Conservation (phyloP, 140 eudicot genomes). For the Erigeron philadelphicus region DNA sequence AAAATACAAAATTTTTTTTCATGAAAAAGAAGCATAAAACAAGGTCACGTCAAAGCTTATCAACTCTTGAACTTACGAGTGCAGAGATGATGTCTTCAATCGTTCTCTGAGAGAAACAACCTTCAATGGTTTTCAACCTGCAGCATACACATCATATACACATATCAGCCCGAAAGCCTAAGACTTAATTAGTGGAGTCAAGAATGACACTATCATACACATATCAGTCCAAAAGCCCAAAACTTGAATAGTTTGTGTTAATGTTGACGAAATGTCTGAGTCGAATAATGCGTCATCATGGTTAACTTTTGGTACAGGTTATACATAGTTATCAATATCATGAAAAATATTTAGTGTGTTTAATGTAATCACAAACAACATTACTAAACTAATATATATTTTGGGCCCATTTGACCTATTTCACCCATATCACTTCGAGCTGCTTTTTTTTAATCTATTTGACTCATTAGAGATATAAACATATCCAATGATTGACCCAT, state of each 20-base stretch:
- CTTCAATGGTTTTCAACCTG: constrained; percentile 63
- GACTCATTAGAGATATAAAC: too few relatives aligned
- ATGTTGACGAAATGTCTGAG: too few relatives aligned
- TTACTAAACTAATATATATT: too few relatives aligned
- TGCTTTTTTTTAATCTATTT: too few relatives aligned
- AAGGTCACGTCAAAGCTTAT: constrained; percentile 1
- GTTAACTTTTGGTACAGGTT: too few relatives aligned
- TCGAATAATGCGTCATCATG: too few relatives aligned
- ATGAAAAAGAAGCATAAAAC: background rate
- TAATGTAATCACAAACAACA: too few relatives aligned
- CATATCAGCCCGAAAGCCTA: background rate
- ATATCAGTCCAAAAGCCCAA: background rate
- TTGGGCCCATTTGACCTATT: too few relatives aligned
- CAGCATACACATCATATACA: background rate
- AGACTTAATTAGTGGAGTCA: background rate
- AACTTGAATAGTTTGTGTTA: background rate
- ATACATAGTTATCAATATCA: too few relatives aligned
- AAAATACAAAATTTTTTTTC: background rate
- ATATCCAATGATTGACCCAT: too few relatives aligned
- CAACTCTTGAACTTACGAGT: constrained; percentile 47
- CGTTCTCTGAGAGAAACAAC: constrained; percentile 72
- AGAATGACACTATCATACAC: background rate
- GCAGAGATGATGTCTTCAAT: constrained; percentile 74
- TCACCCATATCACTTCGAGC: too few relatives aligned
- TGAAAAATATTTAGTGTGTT: too few relatives aligned